These are phyloP conservation scores for Echeveria elegans DNA, from an alignment of 164 flowering plant genomes.

Conservation along the genomic window DNA sequence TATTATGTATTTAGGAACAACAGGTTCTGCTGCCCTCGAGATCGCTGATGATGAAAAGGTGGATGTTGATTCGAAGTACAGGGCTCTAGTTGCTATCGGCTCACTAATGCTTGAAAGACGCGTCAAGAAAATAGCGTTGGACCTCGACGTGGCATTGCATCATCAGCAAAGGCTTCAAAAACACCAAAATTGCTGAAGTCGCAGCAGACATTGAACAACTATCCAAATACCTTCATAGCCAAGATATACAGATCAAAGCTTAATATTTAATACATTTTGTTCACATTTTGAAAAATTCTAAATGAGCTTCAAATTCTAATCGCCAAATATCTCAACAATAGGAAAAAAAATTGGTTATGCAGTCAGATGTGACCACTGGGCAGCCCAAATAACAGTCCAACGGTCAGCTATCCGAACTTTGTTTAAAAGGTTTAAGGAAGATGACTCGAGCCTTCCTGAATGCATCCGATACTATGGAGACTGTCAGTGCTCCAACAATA, in stretches of 20 bases:
- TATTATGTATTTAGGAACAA: too few relatives aligned
- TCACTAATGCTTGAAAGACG: conserved; percentile 30
- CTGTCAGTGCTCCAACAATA: too few relatives aligned
- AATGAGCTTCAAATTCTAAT: neutral
- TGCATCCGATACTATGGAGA: too few relatives aligned
- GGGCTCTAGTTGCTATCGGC: conserved; percentile 86
- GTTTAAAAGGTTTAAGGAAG: too few relatives aligned
- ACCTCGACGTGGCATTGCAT: conserved; percentile 7
- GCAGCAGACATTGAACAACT: conserved; percentile 69
- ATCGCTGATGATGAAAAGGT: conserved; percentile 64
- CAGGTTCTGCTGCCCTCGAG: too few relatives aligned
- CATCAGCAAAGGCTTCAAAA: conserved; percentile 63
- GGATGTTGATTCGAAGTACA: conserved; percentile 70
- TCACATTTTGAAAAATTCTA: neutral
- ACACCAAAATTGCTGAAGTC: conserved; percentile 69
- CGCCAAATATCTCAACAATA: neutral
- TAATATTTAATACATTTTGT: neutral
- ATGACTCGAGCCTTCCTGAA: too few relatives aligned
- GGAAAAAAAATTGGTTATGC: too few relatives aligned
- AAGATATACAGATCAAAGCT: neutral
- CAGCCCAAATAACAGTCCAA: too few relatives aligned
- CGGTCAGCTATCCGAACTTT: too few relatives aligned
- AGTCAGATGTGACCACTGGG: too few relatives aligned
- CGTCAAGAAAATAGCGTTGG: neutral
- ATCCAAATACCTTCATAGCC: neutral